These are phyloP conservation scores for Fraxinus excelsior DNA, from an alignment of 257 asterid genomes.

Conservation along the genomic window DNA sequence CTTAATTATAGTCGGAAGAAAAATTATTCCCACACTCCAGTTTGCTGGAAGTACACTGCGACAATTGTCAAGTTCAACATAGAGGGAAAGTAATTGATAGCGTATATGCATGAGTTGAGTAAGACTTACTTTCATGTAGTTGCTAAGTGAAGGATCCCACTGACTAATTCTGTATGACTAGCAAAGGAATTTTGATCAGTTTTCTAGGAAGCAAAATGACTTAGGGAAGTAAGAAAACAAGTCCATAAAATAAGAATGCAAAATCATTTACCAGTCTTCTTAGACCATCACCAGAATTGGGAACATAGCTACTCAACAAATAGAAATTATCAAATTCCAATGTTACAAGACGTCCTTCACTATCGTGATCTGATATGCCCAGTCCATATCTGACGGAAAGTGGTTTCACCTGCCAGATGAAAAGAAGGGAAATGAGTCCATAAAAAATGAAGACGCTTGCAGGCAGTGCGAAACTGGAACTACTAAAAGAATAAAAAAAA, in stretches of 20 bases:
- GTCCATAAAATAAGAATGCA: conserved; percentile 4
- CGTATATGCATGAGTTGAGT: conserved; percentile 5
- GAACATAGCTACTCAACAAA: conserved; percentile 77
- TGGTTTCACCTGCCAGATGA: conserved; percentile 69
- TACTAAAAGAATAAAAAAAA: conserved; percentile 18
- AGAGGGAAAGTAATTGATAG: not conserved
- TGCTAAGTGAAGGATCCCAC: conserved; percentile 91
- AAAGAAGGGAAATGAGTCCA: not conserved
- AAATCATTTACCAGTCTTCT: conserved; percentile 68
- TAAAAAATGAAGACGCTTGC: conserved; percentile 6
- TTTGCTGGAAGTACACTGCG: not conserved
- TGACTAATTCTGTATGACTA: conserved; percentile 76
- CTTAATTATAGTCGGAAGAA: not conserved
- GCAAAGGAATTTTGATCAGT: conserved; percentile 24
- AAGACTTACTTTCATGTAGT: conserved; percentile 80
- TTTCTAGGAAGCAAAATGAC: conserved; percentile 1
- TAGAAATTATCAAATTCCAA: conserved; percentile 79
- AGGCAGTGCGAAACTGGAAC: not conserved
- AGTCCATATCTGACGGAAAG: conserved; percentile 84
- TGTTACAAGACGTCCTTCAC: conserved; percentile 94
- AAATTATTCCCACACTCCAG: not conserved
- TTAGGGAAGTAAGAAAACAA: not conserved
- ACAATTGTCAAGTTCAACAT: not conserved
- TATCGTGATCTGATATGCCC: conserved; percentile 85
- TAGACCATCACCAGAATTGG: conserved; percentile 95